A percentile compares a stretch with the other conserved stretches of the same genome.
Evolutionary conservation across 2,329 filamentous ascomycete species (phyloP).

Genomic region (Diaporthe batatas): DNA sequence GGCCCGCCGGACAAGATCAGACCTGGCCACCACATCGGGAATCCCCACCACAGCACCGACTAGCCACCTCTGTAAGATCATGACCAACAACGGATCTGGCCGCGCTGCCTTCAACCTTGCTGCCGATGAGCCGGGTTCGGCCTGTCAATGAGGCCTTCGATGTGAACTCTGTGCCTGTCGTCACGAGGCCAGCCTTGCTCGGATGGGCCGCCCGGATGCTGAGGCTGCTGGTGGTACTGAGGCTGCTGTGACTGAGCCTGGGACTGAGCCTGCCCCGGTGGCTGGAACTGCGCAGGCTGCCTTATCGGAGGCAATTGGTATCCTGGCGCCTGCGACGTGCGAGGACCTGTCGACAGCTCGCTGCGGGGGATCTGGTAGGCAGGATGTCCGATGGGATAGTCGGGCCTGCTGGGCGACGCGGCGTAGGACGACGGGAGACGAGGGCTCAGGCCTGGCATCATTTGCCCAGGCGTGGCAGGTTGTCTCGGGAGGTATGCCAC

Average conservation of each 20-base stretch:
- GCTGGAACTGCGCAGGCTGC: slow-evolving; percentile 51
- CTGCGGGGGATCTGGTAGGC: slow-evolving; percentile 68
- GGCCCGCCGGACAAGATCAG: slow-evolving; percentile 5
- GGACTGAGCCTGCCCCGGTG: slow-evolving; percentile 46
- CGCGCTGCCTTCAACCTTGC: slow-evolving; percentile 33
- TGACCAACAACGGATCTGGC: neutral
- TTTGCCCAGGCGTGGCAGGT: slow-evolving; percentile 48
- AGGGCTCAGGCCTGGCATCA: slow-evolving; percentile 56
- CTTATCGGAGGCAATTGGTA: slow-evolving; percentile 66
- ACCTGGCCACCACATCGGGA: neutral
- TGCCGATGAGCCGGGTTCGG: slow-evolving; percentile 56
- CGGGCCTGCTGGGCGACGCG: slow-evolving; percentile 58
- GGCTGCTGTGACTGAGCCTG: slow-evolving; percentile 41
- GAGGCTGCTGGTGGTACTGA: slow-evolving; percentile 58
- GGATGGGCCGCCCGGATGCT: slow-evolving; percentile 42
- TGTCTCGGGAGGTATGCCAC: slow-evolving; percentile 47
- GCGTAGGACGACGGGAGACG: slow-evolving; percentile 61
- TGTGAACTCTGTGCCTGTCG: slow-evolving; percentile 70
- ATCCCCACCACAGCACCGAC: slow-evolving; percentile 8
- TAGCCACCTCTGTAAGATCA: neutral
- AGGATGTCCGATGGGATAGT: slow-evolving; percentile 59
- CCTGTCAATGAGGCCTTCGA: slow-evolving; percentile 72
- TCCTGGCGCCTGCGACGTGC: slow-evolving; percentile 50
- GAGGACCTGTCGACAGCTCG: slow-evolving; percentile 57
- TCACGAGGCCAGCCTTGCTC: slow-evolving; percentile 56